phyloP scores from a whole-genome alignment of 2,329 filamentous ascomycete species.

The Calonectria henricotiae region DNA sequence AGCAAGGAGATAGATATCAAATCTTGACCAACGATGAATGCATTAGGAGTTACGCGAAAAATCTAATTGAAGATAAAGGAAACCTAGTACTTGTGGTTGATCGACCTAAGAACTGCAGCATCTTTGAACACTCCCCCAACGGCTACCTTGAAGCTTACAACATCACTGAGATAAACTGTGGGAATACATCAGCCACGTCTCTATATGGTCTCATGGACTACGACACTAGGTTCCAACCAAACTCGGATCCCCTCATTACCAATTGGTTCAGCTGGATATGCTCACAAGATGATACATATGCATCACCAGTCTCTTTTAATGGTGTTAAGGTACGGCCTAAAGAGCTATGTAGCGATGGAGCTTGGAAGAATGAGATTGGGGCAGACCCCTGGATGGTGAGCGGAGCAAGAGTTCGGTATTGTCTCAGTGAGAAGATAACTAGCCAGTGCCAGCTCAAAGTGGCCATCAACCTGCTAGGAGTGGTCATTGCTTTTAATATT shows the following conservation, averaged over 20 bases:
- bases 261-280: background rate
- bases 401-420: conserved; percentile 11
- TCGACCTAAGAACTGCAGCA: background rate
- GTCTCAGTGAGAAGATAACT: conserved; percentile 1
- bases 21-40: background rate
- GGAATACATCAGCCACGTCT: background rate
- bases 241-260: background rate
- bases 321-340: background rate
- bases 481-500: conserved; percentile 14
- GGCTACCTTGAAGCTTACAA: background rate
- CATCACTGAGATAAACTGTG: background rate
- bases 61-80: background rate
- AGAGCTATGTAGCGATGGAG: background rate
- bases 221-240: background rate
- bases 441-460: conserved; percentile 16
- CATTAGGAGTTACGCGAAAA: background rate
- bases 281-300: background rate
- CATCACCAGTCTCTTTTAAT: background rate
- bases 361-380: background rate
- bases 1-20: background rate
- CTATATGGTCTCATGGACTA: background rate
- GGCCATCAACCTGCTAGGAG: background rate
- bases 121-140: background rate
- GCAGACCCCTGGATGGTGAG: background rate
- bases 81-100: background rate